phyloP scores from a whole-genome alignment of 192 early-diverging fungal species.

The Anaeromyces robustus region DNA sequence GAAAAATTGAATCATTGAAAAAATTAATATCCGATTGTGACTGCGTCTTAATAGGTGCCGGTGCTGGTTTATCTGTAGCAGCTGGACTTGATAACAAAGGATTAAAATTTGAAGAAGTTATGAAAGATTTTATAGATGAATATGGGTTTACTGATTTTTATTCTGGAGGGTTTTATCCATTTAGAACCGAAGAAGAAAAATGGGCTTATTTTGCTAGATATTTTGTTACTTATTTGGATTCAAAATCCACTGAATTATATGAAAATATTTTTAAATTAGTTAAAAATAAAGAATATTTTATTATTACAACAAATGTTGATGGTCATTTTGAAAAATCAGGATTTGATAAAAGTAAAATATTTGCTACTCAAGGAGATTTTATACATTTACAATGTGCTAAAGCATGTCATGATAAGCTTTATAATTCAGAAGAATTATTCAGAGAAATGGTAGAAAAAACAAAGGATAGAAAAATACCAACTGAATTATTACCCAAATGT shows the following conservation, averaged over 20 bases:
- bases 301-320: neutral
- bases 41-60: neutral
- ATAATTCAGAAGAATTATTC: neutral
- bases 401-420: neutral
- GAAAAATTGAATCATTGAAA: too few relatives aligned
- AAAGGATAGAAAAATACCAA: neutral
- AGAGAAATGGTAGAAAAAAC: neutral
- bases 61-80: neutral
- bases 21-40: too few relatives aligned
- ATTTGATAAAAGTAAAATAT: neutral
- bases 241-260: neutral
- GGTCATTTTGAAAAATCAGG: neutral
- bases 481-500: neutral
- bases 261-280: neutral
- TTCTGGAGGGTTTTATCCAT: neutral
- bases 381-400: neutral
- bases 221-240: neutral
- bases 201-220: neutral
- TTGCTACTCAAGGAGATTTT: neutral
- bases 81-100: neutral
- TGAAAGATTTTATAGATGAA: neutral
- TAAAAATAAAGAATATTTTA: neutral
- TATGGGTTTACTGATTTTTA: neutral
- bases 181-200: neutral
- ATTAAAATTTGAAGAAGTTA: neutral